Percentiles rank a stretch among this genome's conserved stretches.
These are phyloP conservation scores for Botrytis fabae DNA, from an alignment of 2,329 filamentous ascomycete genomes.

Conservation along the genomic window DNA sequence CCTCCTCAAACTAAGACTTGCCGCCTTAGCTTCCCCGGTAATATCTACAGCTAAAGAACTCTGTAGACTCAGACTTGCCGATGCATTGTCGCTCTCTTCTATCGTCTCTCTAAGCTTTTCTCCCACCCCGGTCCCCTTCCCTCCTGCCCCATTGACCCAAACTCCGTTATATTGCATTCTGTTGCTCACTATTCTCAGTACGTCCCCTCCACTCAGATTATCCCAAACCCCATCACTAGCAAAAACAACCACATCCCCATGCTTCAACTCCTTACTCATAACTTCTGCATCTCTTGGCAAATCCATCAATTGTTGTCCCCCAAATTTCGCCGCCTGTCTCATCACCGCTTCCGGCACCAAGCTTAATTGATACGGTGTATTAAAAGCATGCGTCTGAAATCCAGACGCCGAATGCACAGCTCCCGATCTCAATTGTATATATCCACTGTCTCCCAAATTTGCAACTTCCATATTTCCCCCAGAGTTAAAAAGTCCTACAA, in stretches of 20 bases:
- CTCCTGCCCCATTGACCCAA: constrained; percentile 62
- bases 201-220: constrained; percentile 89
- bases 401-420: constrained; percentile 80
- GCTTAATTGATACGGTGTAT: constrained; percentile 93
- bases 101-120: constrained; percentile 58
- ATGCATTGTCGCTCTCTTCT: constrained; percentile 46
- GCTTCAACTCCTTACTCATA: constrained; percentile 71
- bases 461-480: constrained; percentile 81
- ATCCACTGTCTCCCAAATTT: constrained; percentile 94
- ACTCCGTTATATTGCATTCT: constrained; percentile 74
- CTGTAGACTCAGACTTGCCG: constrained; percentile 57
- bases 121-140: constrained; percentile 62
- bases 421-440: constrained; percentile 80
- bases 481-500: constrained; percentile 73
- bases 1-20: constrained; percentile 76
- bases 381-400: constrained; percentile 94
- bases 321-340: constrained; percentile 78
- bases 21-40: constrained; percentile 77
- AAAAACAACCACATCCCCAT: constrained; percentile 91
- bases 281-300: constrained; percentile 81
- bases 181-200: constrained; percentile 74
- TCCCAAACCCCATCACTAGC: constrained; percentile 96
- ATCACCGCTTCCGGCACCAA: constrained; percentile 80
- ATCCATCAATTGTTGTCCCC: constrained; percentile 78
- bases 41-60: constrained; percentile 77